Percentiles rank a stretch among this genome's conserved stretches.
Evolutionary conservation across 192 early-diverging fungal species (phyloP).

Genomic region (Linderina pennispora): DNA sequence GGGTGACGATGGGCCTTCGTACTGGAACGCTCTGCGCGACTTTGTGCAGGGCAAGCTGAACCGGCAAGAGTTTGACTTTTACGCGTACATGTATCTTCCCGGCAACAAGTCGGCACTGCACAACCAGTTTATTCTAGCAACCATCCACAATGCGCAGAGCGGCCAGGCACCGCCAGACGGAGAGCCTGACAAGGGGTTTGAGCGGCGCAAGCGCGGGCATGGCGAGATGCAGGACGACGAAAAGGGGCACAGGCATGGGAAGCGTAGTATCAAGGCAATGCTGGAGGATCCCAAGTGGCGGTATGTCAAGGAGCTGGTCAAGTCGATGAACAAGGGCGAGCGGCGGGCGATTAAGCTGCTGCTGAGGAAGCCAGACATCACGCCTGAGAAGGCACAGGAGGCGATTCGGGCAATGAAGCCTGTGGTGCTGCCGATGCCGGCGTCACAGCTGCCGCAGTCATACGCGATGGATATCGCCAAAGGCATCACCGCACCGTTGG

Average conservation of each 20-base stretch:
- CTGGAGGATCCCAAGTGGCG: conserved; percentile 47
- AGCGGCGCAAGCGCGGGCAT: conserved; percentile 31
- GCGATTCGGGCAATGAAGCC: conserved; percentile 41
- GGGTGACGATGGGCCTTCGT: conserved; percentile 67
- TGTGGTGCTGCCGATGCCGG: conserved; percentile 43
- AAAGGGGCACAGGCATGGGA: conserved; percentile 23
- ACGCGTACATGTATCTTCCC: conserved; percentile 59
- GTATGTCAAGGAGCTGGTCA: conserved; percentile 63
- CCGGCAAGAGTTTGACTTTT: conserved; percentile 75
- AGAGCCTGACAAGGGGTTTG: conserved; percentile 52
- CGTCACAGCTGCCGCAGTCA: conserved; percentile 47
- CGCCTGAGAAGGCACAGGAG: conserved; percentile 26
- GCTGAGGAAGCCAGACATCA: conserved; percentile 46
- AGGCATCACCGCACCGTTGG: conserved; percentile 62
- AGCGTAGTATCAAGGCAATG: conserved; percentile 47
- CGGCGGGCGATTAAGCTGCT: conserved; percentile 59
- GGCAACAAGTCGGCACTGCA: conserved; percentile 53
- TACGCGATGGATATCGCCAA: conserved; percentile 56
- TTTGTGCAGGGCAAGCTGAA: conserved; percentile 72
- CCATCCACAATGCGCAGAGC: conserved; percentile 70
- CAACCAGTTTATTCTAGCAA: conserved; percentile 71
- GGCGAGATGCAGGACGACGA: conserved; percentile 14
- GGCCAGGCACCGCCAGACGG: conserved; percentile 58
- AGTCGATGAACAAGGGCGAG: conserved; percentile 62
- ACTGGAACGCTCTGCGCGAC: conserved; percentile 68